phyloP scores from a whole-genome alignment of 345 rosid genomes.

The Geranium brycei region DNA sequence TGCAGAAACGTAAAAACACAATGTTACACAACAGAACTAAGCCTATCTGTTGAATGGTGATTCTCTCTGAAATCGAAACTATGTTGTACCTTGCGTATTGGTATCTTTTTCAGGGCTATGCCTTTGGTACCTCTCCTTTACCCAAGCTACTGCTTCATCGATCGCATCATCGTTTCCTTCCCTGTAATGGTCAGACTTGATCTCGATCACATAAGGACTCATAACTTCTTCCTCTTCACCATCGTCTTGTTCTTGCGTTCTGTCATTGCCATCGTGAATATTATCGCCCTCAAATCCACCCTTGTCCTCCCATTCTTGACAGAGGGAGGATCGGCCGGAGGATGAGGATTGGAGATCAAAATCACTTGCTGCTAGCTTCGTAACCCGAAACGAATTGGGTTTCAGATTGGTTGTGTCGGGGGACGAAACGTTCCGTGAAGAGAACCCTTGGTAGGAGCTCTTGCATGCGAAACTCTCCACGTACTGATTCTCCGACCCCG shows the following conservation, averaged over 20 bases:
- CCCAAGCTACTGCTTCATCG: slow-evolving; percentile 59
- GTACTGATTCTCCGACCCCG: background rate
- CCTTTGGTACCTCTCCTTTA: slow-evolving; percentile 38
- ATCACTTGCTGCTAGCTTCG: slow-evolving; percentile 35
- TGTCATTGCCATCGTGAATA: background rate
- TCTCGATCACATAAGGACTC: slow-evolving; percentile 82
- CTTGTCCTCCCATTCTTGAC: slow-evolving; percentile 21
- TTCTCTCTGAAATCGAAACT: no score
- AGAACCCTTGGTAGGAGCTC: background rate
- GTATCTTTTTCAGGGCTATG: background rate
- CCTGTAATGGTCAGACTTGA: slow-evolving; percentile 40
- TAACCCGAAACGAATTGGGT: slow-evolving; percentile 36
- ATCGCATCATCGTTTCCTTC: slow-evolving; percentile 32
- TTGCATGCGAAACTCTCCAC: background rate
- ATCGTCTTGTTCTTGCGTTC: slow-evolving; percentile 4
- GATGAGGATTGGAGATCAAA: slow-evolving; percentile 57
- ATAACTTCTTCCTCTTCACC: slow-evolving; percentile 40
- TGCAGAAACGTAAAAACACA: no score
- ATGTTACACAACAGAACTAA: no score
- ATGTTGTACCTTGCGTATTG: no score
- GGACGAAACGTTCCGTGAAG: slow-evolving; percentile 29
- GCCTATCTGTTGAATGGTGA: no score
- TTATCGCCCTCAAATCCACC: background rate
- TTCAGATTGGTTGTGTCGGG: slow-evolving; percentile 59
- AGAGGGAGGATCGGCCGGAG: slow-evolving; percentile 44